phyloP scores from a whole-genome alignment of 345 rosid genomes.

The Citrus unshiu region DNA sequence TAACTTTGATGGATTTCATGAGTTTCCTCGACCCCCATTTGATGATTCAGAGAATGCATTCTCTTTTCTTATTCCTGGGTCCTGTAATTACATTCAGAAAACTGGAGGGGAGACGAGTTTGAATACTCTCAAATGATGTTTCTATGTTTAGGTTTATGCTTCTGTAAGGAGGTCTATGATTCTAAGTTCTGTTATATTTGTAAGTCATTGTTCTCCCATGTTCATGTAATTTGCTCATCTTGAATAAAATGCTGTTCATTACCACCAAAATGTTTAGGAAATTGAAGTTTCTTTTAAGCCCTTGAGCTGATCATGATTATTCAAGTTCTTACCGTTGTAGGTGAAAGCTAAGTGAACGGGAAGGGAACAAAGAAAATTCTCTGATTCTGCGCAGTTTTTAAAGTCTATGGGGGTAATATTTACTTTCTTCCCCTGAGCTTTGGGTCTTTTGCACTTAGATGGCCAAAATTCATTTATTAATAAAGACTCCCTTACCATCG shows the following conservation, averaged over 20 bases:
- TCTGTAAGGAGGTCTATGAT: conserved; percentile 3
- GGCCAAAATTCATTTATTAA: too few relatives aligned
- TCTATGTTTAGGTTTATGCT: conserved; percentile 8
- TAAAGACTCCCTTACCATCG: too few relatives aligned
- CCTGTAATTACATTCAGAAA: conserved; percentile 59
- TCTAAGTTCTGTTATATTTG: conserved; percentile 15
- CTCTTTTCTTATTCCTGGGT: conserved; percentile 62
- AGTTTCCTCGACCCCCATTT: conserved; percentile 66
- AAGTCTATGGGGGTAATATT: background rate
- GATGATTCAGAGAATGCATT: conserved; percentile 81
- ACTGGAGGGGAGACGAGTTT: conserved; percentile 45
- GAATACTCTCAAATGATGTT: conserved; percentile 25
- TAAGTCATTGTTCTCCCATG: conserved; percentile 11
- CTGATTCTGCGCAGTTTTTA: background rate
- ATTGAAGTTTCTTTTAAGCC: background rate
- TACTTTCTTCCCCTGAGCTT: too few relatives aligned
- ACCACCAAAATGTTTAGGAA: background rate
- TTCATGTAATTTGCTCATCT: conserved; percentile 21
- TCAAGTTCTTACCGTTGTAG: background rate
- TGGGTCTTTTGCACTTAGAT: too few relatives aligned
- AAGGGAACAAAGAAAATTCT: background rate
- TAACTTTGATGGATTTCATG: conserved; percentile 81
- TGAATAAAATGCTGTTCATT: conserved; percentile 14
- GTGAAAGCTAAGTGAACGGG: background rate
- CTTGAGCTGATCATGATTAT: background rate